These are phyloP conservation scores for Ophiosphaerella narmari DNA, from an alignment of 2,329 filamentous ascomycete species.

Conservation along the genomic window DNA sequence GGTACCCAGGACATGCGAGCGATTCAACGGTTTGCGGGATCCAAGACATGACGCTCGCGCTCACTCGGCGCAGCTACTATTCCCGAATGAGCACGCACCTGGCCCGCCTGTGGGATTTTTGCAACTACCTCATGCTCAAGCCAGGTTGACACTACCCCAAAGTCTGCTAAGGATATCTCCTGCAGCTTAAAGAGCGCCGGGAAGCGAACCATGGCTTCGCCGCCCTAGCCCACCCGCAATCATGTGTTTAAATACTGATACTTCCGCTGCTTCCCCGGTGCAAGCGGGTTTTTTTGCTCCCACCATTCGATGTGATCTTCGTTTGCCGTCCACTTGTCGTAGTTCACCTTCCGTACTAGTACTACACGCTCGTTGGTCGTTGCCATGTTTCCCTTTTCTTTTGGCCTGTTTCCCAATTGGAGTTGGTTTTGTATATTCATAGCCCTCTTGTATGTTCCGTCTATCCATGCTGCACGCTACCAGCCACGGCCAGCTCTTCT, in stretches of 20 bases:
- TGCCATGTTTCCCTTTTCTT: conserved; percentile 46
- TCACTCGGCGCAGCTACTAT: conserved; percentile 39
- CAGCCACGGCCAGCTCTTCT: background rate
- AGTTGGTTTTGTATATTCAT: conserved; percentile 47
- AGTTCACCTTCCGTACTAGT: conserved; percentile 40
- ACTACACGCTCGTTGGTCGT: conserved; percentile 45
- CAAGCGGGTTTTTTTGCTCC: conserved; percentile 45
- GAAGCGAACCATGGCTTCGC: conserved; percentile 46
- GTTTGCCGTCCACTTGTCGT: conserved; percentile 39
- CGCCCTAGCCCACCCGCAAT: conserved; percentile 45
- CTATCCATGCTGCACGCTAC: background rate
- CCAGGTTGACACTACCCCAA: conserved; percentile 48
- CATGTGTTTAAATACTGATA: conserved; percentile 49
- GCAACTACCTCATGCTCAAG: conserved; percentile 48
- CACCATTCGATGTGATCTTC: conserved; percentile 49
- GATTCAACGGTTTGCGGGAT: conserved; percentile 48
- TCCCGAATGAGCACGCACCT: conserved; percentile 35
- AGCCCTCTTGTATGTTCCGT: conserved; percentile 40
- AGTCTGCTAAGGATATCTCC: conserved; percentile 46
- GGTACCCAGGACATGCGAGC: conserved; percentile 42
- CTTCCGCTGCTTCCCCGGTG: conserved; percentile 44
- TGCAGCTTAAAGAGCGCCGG: conserved; percentile 48
- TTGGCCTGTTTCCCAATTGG: conserved; percentile 44
- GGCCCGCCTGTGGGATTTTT: conserved; percentile 39
- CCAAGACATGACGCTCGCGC: conserved; percentile 45